Percentiles rank a stretch among this genome's conserved stretches.
Evolutionary conservation across 306 rosid species (phyloP).

Genomic region (Mimosa bimucronata): DNA sequence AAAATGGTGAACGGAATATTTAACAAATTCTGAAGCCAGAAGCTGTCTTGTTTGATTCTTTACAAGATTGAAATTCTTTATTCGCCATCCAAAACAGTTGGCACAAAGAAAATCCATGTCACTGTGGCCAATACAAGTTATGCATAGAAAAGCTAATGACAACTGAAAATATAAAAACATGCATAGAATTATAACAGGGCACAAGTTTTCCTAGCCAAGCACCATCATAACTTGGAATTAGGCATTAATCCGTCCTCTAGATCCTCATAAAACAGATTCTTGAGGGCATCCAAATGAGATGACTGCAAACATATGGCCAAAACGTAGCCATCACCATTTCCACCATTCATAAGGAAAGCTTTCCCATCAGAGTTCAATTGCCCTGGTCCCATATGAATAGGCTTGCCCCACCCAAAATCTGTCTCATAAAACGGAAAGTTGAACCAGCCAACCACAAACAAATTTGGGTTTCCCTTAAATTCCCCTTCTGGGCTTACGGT

Average conservation of each 20-base stretch:
- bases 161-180: neutral
- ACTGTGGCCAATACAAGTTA: neutral
- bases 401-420: slow-evolving; percentile 51
- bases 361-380: slow-evolving; percentile 30
- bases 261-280: slow-evolving; percentile 46
- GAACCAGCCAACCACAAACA: slow-evolving; percentile 38
- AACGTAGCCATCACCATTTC: slow-evolving; percentile 41
- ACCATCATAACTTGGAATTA: slow-evolving; percentile 34
- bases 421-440: slow-evolving; percentile 29
- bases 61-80: too few relatives aligned
- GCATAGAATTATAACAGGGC: neutral
- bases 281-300: slow-evolving; percentile 28
- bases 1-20: too few relatives aligned
- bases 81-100: neutral
- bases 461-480: slow-evolving; percentile 35
- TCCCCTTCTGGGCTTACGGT: slow-evolving; percentile 1
- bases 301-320: slow-evolving; percentile 42
- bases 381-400: slow-evolving; percentile 36
- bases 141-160: neutral
- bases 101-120: neutral
- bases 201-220: neutral
- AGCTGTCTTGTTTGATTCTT: too few relatives aligned
- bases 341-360: slow-evolving; percentile 35
- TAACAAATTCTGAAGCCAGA: too few relatives aligned
- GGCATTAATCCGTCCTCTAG: slow-evolving; percentile 14